These are phyloP conservation scores for Zanthoxylum bungeanum DNA, from an alignment of 345 rosid genomes.

Conservation along the genomic window DNA sequence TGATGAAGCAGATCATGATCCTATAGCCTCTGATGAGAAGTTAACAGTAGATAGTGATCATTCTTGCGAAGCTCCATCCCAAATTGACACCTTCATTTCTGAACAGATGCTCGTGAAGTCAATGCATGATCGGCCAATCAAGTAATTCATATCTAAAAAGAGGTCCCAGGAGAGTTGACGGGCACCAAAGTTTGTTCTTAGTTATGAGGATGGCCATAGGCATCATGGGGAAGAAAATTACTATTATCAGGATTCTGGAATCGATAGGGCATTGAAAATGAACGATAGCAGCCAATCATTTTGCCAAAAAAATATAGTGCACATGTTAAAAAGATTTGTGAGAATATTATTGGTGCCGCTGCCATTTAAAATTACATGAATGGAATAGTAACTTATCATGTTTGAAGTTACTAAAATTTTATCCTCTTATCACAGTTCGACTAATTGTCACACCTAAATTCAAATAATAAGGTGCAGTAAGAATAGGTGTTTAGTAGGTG, in stretches of 20 bases:
- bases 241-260: too few species aligned
- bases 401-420: too few species aligned
- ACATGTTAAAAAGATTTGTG: neutral
- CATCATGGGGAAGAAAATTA: neutral
- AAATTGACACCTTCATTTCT: slow-evolving; percentile 7
- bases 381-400: too few species aligned
- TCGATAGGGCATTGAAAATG: neutral
- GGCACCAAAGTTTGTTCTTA: slow-evolving; percentile 22
- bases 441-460: too few species aligned
- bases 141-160: slow-evolving; percentile 32
- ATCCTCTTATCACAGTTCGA: too few species aligned
- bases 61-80: slow-evolving; percentile 12
- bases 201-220: neutral
- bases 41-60: slow-evolving; percentile 15
- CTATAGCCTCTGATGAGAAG: slow-evolving; percentile 13
- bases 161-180: slow-evolving; percentile 22
- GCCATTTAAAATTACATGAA: neutral
- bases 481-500: too few species aligned
- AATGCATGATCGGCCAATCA: slow-evolving; percentile 34
- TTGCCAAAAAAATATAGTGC: neutral
- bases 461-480: too few species aligned
- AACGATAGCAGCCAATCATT: neutral
- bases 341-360: neutral
- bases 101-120: slow-evolving; percentile 19
- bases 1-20: slow-evolving; percentile 22